Percentiles rank a stretch among this genome's conserved stretches.
Conservation (phyloP, 1,139 yeast species). For the Saccharomycopsis crataegensis region DNA sequence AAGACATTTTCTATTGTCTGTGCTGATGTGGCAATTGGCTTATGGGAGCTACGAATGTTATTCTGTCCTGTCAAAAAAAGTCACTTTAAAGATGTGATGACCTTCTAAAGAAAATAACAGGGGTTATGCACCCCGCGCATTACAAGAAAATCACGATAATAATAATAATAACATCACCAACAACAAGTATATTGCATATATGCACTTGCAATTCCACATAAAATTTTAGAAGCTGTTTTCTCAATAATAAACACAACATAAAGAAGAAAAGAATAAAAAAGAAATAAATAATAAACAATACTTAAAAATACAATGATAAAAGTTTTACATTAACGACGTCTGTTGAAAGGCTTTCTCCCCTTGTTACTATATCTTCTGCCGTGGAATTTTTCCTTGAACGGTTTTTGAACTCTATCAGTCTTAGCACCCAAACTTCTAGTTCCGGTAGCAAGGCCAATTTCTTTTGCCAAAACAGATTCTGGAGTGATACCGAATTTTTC, state of each 20-base stretch:
- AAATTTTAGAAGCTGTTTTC: no score
- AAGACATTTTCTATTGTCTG: conserved; percentile 24
- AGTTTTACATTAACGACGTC: background rate
- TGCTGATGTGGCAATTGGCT: no score
- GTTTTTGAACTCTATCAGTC: background rate
- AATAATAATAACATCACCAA: no score
- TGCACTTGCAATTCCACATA: no score
- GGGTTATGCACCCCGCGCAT: no score
- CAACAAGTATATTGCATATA: no score
- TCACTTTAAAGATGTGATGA: no score
- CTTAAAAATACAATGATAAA: background rate
- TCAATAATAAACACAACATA: background rate
- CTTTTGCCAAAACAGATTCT: conserved; percentile 60
- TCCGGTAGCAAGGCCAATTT: conserved; percentile 43
- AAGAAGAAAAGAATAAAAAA: background rate
- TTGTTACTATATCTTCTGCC: background rate
- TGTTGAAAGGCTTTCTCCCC: background rate
- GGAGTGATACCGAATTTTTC: conserved; percentile 78
- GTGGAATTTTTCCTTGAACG: background rate
- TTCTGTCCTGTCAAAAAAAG: no score
- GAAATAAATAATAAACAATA: background rate
- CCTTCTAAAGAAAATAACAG: no score
- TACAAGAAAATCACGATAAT: no score
- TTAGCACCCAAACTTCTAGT: background rate
- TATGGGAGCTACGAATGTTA: no score